Evolutionary conservation across 495 filamentous ascomycete species (phyloP).

Genomic region (Aspergillus incahuasiensis): DNA sequence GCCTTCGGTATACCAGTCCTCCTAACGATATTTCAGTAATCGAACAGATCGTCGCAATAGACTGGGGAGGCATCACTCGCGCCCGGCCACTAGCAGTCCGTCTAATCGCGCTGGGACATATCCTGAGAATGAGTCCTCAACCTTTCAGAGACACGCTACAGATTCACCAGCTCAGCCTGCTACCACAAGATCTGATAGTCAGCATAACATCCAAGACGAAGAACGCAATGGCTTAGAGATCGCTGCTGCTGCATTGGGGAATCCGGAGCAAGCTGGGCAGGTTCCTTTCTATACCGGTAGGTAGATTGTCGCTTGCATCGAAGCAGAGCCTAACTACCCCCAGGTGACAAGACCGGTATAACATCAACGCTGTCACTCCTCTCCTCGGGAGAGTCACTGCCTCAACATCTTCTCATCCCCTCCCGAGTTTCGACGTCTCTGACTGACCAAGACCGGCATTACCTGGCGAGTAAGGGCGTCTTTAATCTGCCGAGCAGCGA

Average conservation of each 20-base stretch:
- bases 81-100: neutral
- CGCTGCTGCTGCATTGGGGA: conserved; percentile 24
- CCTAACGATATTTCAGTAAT: neutral
- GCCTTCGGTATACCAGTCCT: neutral
- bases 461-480: conserved; percentile 26
- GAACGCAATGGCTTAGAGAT: conserved; percentile 30
- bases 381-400: conserved; percentile 17
- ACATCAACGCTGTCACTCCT: conserved; percentile 23
- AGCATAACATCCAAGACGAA: conserved; percentile 13
- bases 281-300: conserved; percentile 31
- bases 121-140: neutral
- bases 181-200: neutral
- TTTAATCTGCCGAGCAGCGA: conserved; percentile 22
- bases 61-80: neutral
- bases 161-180: neutral
- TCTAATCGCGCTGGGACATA: neutral
- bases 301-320: neutral
- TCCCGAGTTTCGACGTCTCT: conserved; percentile 12
- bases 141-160: neutral
- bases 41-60: neutral
- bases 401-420: conserved; percentile 26
- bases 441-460: conserved; percentile 25
- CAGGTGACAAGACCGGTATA: conserved; percentile 23
- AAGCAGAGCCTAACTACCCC: neutral
- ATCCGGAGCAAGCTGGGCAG: conserved; percentile 16